Base-by-base conservation (phyloP, 257 asterid genomes). In the Nicotiana knightiana region DNA sequence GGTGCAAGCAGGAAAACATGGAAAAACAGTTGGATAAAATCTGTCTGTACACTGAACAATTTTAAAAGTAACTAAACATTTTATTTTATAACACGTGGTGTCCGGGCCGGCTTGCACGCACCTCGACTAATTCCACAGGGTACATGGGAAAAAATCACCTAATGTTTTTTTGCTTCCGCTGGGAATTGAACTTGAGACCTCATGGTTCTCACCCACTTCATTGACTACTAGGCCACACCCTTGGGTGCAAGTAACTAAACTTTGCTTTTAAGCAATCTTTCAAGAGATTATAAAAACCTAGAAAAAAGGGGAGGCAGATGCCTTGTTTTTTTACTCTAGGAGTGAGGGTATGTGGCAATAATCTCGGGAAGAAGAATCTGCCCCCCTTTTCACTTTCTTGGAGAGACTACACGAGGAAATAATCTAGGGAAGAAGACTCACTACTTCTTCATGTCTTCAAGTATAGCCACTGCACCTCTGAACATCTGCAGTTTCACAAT, bases 401-500 rank as follows among this genome's bases (percentile, higher is more conserved):
- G 54, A 32, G 82, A 62, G 39, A 26, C 58, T 67, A 68, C 5
- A 43, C 35, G 55, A 71, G 67, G 66, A 80, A 59, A 80, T 70
- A 58, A 73, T 86, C 48, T 55, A 77, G 73, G 55, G 30, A 81
- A 84, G 84, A 84, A 53, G 79, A 82, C 93, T 87, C 83, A 90
- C 97, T 87, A 89, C 88, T 89, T 91, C 87, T 91, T 92, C 91
- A 94, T 78, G 92, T 93, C 99, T 84, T 93, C 97, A 71, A 94
- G 97, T 87, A 96, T 90, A 57, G 99, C 93, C 16, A 93, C 85
- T 80, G 99, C 98, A 46, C 99, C 99, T 89, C 87, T 90, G 68
- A 81, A 89, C 98, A 96, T 94, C 99, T 96, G 89, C 26, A 79
- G 83, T 61, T 87, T 84, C 33, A 77, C 73, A 87, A 48, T 39